Conservation (phyloP, 208 protist genomes). For the Leishmania gerbilli region DNA sequence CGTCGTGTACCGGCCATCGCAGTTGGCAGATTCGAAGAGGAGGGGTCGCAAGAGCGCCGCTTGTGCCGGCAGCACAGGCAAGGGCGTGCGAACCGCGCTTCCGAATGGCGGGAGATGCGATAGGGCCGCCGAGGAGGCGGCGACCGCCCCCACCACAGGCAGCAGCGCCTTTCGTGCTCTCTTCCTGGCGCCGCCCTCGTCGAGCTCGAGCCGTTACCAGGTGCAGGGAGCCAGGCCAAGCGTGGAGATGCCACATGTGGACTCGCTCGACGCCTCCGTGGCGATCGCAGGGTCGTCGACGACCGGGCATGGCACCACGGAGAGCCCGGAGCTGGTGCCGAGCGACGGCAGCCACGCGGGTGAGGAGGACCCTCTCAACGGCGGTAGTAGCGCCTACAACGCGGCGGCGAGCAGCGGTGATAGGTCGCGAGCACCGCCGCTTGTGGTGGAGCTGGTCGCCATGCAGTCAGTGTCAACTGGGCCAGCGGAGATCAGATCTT, state of each 20-base stretch:
- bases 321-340: neutral
- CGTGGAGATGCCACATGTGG: neutral
- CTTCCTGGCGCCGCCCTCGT: neutral
- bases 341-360: neutral
- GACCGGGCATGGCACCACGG: neutral
- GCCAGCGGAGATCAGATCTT: neutral
- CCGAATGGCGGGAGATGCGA: neutral
- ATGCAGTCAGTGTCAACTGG: neutral
- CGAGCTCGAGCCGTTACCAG: neutral
- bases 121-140: neutral
- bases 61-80: neutral
- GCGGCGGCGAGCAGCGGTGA: neutral
- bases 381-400: neutral
- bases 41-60: neutral
- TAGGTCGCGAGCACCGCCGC: neutral
- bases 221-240: neutral
- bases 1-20: slow-evolving; percentile 11
- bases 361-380: neutral
- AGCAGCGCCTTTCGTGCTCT: slow-evolving; percentile 1
- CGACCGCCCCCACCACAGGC: neutral
- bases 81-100: neutral
- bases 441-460: slow-evolving; percentile 12
- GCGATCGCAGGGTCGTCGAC: neutral
- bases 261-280: neutral
- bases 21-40: neutral